Evolutionary conservation across 148 eudicot species (phyloP), one percentile per base, ranked within the genome.

Genomic region (Chenopodium formosanum): DNA sequence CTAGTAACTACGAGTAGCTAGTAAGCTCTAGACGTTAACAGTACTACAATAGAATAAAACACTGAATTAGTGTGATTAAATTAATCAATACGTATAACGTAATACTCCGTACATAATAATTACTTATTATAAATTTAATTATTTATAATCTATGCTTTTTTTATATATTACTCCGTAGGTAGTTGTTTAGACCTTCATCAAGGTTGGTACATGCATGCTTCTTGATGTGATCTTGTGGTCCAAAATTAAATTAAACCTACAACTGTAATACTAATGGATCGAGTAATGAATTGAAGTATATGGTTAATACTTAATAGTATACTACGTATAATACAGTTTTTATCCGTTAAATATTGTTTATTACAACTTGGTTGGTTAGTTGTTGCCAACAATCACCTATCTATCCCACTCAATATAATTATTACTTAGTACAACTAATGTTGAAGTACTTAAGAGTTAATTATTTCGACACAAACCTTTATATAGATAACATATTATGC

Each of bases 181-280:
- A 34, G n/a, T 64, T 22, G 23, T 58, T 74, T 79, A 70, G 1
- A 50, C n/a, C 5, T 17, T 70, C 66, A 34, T 79, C 75, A 70
- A 70, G 65, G 17, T 70, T n/a, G 81, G 44, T 69, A 46, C 19
- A 69, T 69, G 73, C 46, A 69, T 27, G 12, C 11, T 31, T 23
- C 19, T 70, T 70, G 46, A 46, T 70, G 73, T 70, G 73, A 70
- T 70, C 13, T 4, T 52, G 75, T 79, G 82, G 69, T 40, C 76
- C 68, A 56, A 29, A 50, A 47, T 9, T 66, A 13, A 67, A 13
- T 14, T 69, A 7, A 19, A 46, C 47, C 25, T 68, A 16, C 11
- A 69, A 69, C 47, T 69, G 73, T 68, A 31, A 13, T 66, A 31
- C 44, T 14, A 10, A 31, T 67, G 13, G 0, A 67, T 2, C 44